Conservation (phyloP, 129 eudicot genomes). For the Saussurea involucrata region DNA sequence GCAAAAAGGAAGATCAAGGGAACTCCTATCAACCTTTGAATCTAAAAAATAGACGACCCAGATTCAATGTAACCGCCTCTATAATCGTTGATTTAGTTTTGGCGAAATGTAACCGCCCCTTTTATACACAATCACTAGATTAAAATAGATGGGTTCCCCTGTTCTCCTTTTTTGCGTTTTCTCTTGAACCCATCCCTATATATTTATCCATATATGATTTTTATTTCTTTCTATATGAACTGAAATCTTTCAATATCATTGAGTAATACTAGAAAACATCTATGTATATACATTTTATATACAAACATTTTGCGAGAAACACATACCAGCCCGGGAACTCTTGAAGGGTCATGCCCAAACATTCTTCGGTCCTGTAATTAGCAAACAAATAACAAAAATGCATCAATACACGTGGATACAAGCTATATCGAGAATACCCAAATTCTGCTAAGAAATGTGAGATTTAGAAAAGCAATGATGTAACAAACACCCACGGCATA, state of each 20-base stretch:
- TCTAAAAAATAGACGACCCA: no score
- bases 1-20: no score
- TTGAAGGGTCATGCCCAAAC: slow-evolving; percentile 26
- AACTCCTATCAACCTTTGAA: no score
- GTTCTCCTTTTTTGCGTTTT: no score
- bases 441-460: background rate
- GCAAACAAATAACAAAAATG: slow-evolving; percentile 2
- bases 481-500: background rate
- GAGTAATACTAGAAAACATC: background rate
- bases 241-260: background rate
- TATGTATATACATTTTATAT: background rate
- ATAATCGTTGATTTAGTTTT: no score
- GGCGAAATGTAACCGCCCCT: no score
- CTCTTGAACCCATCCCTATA: no score
- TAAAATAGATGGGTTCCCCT: no score
- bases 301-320: background rate
- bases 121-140: no score
- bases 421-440: background rate
- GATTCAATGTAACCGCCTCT: no score
- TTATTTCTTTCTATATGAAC: no score
- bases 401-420: background rate
- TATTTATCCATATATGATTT: no score
- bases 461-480: background rate
- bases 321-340: slow-evolving; percentile 41
- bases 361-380: slow-evolving; percentile 19